A percentile compares a stretch with the other conserved stretches of the same genome.
Evolutionary conservation across 768 basidiomycete species (phyloP).

Genomic region (Naganishia vishniacii): DNA sequence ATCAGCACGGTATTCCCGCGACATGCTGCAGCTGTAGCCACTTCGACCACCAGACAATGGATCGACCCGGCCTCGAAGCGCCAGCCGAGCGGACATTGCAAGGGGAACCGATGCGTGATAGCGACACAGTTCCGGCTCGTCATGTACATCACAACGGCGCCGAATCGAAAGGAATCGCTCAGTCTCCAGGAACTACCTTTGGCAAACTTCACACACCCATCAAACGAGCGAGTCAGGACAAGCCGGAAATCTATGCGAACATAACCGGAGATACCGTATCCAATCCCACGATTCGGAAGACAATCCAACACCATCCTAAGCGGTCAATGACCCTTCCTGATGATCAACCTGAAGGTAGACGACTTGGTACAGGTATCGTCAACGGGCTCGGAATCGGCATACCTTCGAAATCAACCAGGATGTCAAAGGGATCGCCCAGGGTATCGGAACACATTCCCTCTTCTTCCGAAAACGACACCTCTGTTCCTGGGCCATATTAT

Average conservation of each 20-base stretch:
- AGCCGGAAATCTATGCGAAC: too few relatives aligned
- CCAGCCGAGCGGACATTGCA: too few relatives aligned
- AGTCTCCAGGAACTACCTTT: not conserved
- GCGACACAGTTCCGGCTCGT: not conserved
- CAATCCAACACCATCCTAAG: not conserved
- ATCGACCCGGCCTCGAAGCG: not conserved
- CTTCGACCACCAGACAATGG: not conserved
- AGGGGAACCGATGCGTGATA: not conserved
- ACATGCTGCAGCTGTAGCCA: too few relatives aligned
- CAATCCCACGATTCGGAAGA: not conserved
- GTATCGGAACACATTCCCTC: not conserved
- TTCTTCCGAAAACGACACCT: slow-evolving; percentile 2
- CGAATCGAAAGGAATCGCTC: not conserved
- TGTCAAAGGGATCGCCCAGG: not conserved
- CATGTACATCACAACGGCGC: not conserved
- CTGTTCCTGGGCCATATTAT: not conserved
- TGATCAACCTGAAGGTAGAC: not conserved
- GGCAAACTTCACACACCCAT: not conserved
- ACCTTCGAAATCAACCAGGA: not conserved
- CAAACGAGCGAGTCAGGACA: not conserved
- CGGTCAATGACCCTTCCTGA: slow-evolving; percentile 14
- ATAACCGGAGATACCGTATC: not conserved
- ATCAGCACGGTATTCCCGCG: too few relatives aligned
- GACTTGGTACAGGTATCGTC: not conserved
- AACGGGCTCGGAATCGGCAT: not conserved